A percentile compares a stretch with the other conserved stretches of the same genome.
phyloP scores from a whole-genome alignment of 2,329 filamentous ascomycete genomes.

The Ascochyta koolunga region DNA sequence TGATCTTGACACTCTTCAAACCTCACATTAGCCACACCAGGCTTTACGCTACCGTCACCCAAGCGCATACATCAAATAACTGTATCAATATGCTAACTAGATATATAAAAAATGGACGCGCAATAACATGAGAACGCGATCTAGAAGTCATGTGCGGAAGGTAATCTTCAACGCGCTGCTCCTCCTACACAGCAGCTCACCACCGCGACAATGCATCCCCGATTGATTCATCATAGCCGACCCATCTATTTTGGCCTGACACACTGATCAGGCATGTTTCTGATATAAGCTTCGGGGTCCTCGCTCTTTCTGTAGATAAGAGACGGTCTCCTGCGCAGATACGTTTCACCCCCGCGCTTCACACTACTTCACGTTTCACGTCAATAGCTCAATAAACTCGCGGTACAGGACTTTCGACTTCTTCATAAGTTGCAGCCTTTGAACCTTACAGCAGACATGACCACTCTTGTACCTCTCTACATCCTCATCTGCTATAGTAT shows the following conservation, averaged over 20 bases:
- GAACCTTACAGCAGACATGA: conserved; percentile 8
- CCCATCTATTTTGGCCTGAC: conserved; percentile 1
- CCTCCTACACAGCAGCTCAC: background rate
- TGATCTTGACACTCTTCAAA: conserved; percentile 11
- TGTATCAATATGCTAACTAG: background rate
- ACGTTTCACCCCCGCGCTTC: conserved; percentile 33
- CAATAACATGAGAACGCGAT: no score
- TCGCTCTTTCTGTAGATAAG: conserved; percentile 2
- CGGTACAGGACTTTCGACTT: background rate
- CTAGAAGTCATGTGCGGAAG: no score
- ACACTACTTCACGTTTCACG: conserved; percentile 32
- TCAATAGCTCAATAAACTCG: background rate
- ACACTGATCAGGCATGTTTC: conserved; percentile 17
- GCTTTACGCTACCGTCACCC: background rate
- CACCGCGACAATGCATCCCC: background rate
- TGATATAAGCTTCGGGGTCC: conserved; percentile 8
- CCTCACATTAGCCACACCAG: conserved; percentile 11
- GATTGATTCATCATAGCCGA: background rate
- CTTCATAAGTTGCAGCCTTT: background rate
- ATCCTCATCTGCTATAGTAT: conserved; percentile 13
- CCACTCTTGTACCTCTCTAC: conserved; percentile 12
- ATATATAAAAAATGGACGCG: background rate
- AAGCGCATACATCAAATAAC: background rate
- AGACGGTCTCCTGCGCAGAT: conserved; percentile 17
- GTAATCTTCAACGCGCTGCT: no score